Percentiles rank a stretch among this genome's conserved stretches.
Conservation (phyloP, 139 green algal genomes). For the Picochlorum costavermella region DNA sequence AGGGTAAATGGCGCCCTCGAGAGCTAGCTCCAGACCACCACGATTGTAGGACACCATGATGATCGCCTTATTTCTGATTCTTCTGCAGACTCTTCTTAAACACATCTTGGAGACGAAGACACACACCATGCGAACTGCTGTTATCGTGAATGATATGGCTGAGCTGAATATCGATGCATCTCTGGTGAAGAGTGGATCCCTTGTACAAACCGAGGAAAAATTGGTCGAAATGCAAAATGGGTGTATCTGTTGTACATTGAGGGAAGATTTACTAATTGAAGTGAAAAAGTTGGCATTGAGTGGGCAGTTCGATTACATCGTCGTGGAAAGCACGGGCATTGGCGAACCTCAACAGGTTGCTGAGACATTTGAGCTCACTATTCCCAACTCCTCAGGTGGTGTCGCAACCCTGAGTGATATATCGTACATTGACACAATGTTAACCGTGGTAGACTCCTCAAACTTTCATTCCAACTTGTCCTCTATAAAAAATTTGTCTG, state of each 20-base stretch:
- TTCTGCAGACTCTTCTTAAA: slow-evolving; percentile 49
- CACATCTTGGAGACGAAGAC: slow-evolving; percentile 52
- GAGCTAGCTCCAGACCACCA: too few species aligned
- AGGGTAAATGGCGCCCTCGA: neutral
- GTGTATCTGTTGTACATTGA: slow-evolving; percentile 80
- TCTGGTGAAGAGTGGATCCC: slow-evolving; percentile 36
- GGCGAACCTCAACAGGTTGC: slow-evolving; percentile 59
- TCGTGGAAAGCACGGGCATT: slow-evolving; percentile 79
- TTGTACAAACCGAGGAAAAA: slow-evolving; percentile 22
- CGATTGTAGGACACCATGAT: too few species aligned
- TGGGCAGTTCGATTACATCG: slow-evolving; percentile 58
- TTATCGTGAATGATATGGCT: slow-evolving; percentile 80
- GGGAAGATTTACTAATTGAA: slow-evolving; percentile 57
- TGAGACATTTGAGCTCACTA: slow-evolving; percentile 43
- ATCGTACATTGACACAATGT: slow-evolving; percentile 50
- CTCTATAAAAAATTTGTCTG: slow-evolving; percentile 25
- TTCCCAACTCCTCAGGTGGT: slow-evolving; percentile 8
- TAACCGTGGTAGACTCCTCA: slow-evolving; percentile 63
- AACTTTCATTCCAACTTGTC: slow-evolving; percentile 41
- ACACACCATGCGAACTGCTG: slow-evolving; percentile 24
- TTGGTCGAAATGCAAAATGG: slow-evolving; percentile 67
- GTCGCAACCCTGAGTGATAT: slow-evolving; percentile 30
- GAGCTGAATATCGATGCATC: slow-evolving; percentile 70
- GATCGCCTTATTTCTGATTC: neutral
- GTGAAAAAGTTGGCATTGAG: slow-evolving; percentile 39